Evolutionary conservation across 192 early-diverging fungal species (phyloP).

Genomic region (Rhizoclosmatium globosum): DNA sequence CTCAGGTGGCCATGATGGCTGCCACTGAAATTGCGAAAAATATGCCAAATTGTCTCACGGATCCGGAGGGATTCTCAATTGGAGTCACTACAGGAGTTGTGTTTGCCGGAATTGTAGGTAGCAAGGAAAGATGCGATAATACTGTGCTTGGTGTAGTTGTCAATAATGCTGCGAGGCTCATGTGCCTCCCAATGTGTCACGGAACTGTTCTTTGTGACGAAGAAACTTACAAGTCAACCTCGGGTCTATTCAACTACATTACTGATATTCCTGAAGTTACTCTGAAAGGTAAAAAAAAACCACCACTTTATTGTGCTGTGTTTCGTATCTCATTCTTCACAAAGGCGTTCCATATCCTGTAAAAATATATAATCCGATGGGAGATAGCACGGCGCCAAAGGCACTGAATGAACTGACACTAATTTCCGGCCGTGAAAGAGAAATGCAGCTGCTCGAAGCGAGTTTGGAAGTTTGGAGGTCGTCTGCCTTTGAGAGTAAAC

Average conservation of each 20-base stretch:
- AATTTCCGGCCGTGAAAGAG: neutral
- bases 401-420: neutral
- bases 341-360: conserved; percentile 30
- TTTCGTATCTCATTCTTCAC: neutral
- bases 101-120: conserved; percentile 32
- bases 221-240: conserved; percentile 18
- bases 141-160: conserved; percentile 41
- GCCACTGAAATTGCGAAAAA: conserved; percentile 20
- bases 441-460: neutral
- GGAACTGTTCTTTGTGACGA: conserved; percentile 25
- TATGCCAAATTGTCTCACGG: neutral
- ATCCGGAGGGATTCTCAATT: conserved; percentile 21
- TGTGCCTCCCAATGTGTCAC: conserved; percentile 20
- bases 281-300: conserved; percentile 18
- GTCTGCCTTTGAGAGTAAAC: neutral
- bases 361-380: conserved; percentile 12
- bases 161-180: conserved; percentile 38
- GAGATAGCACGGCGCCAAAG: neutral
- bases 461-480: conserved; percentile 10
- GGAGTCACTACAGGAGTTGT: conserved; percentile 25
- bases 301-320: neutral
- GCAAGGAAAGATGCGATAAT: conserved; percentile 15
- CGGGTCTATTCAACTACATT: conserved; percentile 1
- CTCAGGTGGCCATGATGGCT: conserved; percentile 11
- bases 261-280: conserved; percentile 12